These are phyloP conservation scores for Nakazawaea anatomiae DNA, from an alignment of 805 yeast species.

Conservation along the genomic window DNA sequence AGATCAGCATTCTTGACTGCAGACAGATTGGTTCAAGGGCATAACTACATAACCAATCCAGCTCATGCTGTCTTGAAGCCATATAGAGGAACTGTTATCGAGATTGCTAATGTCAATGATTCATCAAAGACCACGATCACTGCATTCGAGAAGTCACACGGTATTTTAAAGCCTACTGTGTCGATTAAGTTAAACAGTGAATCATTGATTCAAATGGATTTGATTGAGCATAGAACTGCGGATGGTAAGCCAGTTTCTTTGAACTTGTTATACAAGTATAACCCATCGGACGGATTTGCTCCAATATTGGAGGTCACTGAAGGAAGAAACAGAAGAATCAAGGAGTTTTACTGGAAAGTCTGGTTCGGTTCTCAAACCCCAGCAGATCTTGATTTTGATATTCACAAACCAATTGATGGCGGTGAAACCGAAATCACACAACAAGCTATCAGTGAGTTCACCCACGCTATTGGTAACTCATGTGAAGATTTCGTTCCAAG, in stretches of 20 bases:
- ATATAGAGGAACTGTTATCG: slow-evolving; percentile 49
- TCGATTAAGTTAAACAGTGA: slow-evolving; percentile 47
- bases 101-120: slow-evolving; percentile 47
- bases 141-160: slow-evolving; percentile 67
- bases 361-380: slow-evolving; percentile 74
- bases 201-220: slow-evolving; percentile 55
- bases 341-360: slow-evolving; percentile 93
- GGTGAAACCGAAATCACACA: slow-evolving; percentile 61
- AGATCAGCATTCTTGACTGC: slow-evolving; percentile 83
- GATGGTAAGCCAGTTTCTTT: slow-evolving; percentile 70
- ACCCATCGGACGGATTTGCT: slow-evolving; percentile 88
- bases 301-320: slow-evolving; percentile 89
- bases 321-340: slow-evolving; percentile 88
- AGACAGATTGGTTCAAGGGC: slow-evolving; percentile 78
- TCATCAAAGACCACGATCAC: slow-evolving; percentile 53
- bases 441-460: slow-evolving; percentile 81
- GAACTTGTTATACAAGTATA: slow-evolving; percentile 71
- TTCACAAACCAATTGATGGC: slow-evolving; percentile 66
- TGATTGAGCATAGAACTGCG: slow-evolving; percentile 86
- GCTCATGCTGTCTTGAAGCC: slow-evolving; percentile 79
- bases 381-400: slow-evolving; percentile 67
- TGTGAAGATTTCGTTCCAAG: slow-evolving; percentile 94
- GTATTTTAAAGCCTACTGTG: slow-evolving; percentile 62
- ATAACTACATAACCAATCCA: slow-evolving; percentile 74
- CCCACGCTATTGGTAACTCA: slow-evolving; percentile 95